phyloP scores from a whole-genome alignment of 306 rosid genomes.

The Cucurbita maxima region DNA sequence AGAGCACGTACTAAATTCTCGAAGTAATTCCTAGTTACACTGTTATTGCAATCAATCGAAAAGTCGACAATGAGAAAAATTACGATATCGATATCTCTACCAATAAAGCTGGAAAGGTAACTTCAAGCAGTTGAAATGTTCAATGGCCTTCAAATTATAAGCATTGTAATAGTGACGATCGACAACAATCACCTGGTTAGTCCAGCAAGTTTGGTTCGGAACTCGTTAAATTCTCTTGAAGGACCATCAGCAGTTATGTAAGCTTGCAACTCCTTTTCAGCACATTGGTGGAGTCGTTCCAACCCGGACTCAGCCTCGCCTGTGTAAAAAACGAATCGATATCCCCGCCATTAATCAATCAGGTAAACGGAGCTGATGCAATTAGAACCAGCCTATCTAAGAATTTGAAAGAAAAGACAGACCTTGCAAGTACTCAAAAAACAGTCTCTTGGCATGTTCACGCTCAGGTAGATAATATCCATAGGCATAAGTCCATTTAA shows the following conservation, averaged over 20 bases:
- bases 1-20: slow-evolving; percentile 38
- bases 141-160: neutral
- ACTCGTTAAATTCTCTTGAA: slow-evolving; percentile 56
- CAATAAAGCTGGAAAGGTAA: neutral
- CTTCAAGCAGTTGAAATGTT: neutral
- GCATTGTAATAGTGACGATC: neutral
- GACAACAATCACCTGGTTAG: slow-evolving; percentile 33
- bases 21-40: slow-evolving; percentile 40
- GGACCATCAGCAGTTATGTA: slow-evolving; percentile 41
- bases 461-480: slow-evolving; percentile 76
- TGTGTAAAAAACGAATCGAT: slow-evolving; percentile 8
- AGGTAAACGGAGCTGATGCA: neutral
- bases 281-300: slow-evolving; percentile 72
- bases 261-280: slow-evolving; percentile 56
- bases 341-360: neutral
- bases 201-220: slow-evolving; percentile 73
- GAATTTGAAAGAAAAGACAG: neutral
- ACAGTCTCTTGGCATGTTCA: slow-evolving; percentile 39
- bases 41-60: slow-evolving; percentile 9
- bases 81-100: neutral
- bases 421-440: slow-evolving; percentile 46
- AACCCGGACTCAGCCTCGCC: slow-evolving; percentile 83
- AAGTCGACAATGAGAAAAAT: neutral
- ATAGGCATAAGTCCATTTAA: slow-evolving; percentile 93
- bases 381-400: neutral